These are phyloP conservation scores for Backusella westeae DNA, from an alignment of 192 early-diverging fungal genomes.

Conservation along the genomic window DNA sequence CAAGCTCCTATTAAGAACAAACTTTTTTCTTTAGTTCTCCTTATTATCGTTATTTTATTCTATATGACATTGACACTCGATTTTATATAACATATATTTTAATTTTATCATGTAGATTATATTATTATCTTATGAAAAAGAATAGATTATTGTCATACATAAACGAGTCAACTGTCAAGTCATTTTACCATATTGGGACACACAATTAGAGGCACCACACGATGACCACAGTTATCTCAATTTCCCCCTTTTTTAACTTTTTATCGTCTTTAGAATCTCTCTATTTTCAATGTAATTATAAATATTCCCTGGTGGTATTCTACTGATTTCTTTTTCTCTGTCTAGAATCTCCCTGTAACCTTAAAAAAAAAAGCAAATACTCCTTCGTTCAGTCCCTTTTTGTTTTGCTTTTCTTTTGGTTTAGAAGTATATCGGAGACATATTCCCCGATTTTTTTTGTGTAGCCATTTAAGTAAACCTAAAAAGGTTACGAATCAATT, in stretches of 20 bases:
- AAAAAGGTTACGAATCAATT: too few relatives aligned
- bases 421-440: neutral
- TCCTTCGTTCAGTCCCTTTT: neutral
- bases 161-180: neutral
- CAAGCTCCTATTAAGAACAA: neutral
- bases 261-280: neutral
- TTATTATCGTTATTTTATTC: too few relatives aligned
- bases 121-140: neutral
- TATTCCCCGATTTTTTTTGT: constrained; percentile 1
- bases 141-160: neutral
- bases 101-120: neutral
- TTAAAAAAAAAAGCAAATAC: neutral
- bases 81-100: too few relatives aligned
- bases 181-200: neutral
- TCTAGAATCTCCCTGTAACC: neutral
- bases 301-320: neutral
- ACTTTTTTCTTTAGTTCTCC: neutral
- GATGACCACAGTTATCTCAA: neutral
- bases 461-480: neutral
- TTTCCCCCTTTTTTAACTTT: neutral
- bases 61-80: too few relatives aligned
- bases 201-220: neutral
- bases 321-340: neutral
- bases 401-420: neutral
- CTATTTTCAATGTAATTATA: too few relatives aligned